These are phyloP conservation scores for Auricularia sp. DNA, from an alignment of 768 basidiomycete genomes.

Conservation along the genomic window DNA sequence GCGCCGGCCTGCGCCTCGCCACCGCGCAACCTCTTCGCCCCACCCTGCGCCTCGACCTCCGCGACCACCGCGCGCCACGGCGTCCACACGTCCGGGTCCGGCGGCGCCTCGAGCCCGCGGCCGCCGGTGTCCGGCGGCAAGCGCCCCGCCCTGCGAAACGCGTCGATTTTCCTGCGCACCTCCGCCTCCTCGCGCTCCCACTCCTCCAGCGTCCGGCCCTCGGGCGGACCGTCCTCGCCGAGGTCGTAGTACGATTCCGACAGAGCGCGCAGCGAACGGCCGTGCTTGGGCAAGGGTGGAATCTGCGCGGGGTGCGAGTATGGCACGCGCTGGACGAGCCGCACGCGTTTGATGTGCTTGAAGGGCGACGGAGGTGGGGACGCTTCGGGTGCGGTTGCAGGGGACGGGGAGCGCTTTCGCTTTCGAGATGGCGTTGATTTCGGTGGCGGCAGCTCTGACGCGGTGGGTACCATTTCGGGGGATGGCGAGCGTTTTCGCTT, in stretches of 20 bases:
- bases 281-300: conserved; percentile 42
- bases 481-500: not conserved
- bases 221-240: conserved; percentile 20
- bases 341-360: conserved; percentile 46
- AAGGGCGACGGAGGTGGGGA: not conserved
- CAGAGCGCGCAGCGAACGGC: conserved; percentile 44
- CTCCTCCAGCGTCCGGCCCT: conserved; percentile 13
- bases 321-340: conserved; percentile 47
- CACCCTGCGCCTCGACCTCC: conserved; percentile 19
- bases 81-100: not conserved
- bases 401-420: not conserved
- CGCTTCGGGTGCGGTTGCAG: not conserved
- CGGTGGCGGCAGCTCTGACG: not conserved
- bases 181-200: conserved; percentile 20
- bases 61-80: conserved; percentile 17
- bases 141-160: not conserved
- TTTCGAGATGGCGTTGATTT: not conserved
- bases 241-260: conserved; percentile 57
- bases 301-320: conserved; percentile 58
- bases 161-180: conserved; percentile 3
- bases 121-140: conserved; percentile 8
- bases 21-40: conserved; percentile 21
- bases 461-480: not conserved
- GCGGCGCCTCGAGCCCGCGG: not conserved
- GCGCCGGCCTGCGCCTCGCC: conserved; percentile 30